Evolutionary conservation across 106 monocot species (phyloP).

Genomic region (Dactylorhiza incarnata): DNA sequence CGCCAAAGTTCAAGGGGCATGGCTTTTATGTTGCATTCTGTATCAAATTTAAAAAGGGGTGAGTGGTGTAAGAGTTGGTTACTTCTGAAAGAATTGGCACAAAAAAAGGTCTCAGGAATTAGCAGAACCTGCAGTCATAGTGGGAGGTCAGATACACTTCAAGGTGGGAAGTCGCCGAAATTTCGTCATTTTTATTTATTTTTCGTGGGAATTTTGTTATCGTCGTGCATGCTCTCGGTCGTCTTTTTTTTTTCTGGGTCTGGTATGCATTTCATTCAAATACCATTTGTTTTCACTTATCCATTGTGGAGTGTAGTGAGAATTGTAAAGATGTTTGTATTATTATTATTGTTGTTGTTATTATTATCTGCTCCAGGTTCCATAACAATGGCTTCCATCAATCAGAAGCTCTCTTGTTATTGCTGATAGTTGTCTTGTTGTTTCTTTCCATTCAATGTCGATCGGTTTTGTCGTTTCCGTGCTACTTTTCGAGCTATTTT

Average conservation of each 20-base stretch:
- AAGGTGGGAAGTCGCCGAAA: background rate
- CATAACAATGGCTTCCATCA: constrained; percentile 7
- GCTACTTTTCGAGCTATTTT: background rate
- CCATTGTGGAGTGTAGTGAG: constrained; percentile 2
- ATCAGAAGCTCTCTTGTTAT: background rate
- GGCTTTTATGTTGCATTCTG: background rate
- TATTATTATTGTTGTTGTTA: no score
- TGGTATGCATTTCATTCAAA: constrained; percentile 3
- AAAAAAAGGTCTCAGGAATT: background rate
- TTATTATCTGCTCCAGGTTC: background rate
- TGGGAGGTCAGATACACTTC: constrained; percentile 2
- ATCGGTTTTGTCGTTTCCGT: background rate
- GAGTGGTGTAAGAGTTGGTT: background rate
- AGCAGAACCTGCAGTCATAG: background rate
- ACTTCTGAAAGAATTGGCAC: background rate
- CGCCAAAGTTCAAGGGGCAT: background rate
- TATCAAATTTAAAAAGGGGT: background rate
- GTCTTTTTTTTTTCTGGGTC: background rate
- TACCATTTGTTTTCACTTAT: constrained; percentile 3
- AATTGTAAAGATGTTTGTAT: constrained; percentile 8
- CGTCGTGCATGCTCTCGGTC: constrained; percentile 1
- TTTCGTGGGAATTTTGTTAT: constrained; percentile 4
- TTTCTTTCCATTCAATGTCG: background rate
- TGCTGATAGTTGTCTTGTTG: background rate
- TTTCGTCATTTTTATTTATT: constrained; percentile 7